Evolutionary conservation across 306 rosid genomes (phyloP).

Genomic region (Vigna trinervia): DNA sequence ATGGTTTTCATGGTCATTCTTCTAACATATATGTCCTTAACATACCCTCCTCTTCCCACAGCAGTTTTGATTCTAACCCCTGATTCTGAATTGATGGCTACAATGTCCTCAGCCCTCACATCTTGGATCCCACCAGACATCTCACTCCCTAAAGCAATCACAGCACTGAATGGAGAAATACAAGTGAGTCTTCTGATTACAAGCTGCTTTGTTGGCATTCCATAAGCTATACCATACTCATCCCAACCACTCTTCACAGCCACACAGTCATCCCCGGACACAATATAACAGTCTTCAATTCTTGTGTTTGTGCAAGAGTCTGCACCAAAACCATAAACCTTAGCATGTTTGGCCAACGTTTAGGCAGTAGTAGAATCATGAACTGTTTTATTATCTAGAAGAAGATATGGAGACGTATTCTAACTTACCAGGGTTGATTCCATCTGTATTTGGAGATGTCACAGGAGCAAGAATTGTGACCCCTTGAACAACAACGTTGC

Average conservation of each 20-base stretch:
- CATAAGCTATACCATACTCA: slow-evolving; percentile 73
- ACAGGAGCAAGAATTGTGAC: slow-evolving; percentile 84
- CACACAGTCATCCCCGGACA: slow-evolving; percentile 84
- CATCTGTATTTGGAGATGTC: slow-evolving; percentile 78
- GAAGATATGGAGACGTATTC: neutral
- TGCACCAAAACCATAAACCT: slow-evolving; percentile 43
- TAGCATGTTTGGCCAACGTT: neutral
- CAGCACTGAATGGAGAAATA: slow-evolving; percentile 71
- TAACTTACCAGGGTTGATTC: slow-evolving; percentile 78
- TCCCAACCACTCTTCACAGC: slow-evolving; percentile 92
- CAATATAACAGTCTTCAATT: slow-evolving; percentile 82
- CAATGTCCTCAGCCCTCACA: slow-evolving; percentile 69
- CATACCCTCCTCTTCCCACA: slow-evolving; percentile 77
- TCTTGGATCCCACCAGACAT: slow-evolving; percentile 80
- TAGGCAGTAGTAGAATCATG: neutral
- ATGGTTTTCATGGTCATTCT: slow-evolving; percentile 67
- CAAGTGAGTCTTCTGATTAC: slow-evolving; percentile 68
- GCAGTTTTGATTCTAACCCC: slow-evolving; percentile 76
- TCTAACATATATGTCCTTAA: slow-evolving; percentile 66
- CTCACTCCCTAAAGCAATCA: slow-evolving; percentile 77
- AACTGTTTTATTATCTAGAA: neutral
- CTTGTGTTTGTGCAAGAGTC: slow-evolving; percentile 83
- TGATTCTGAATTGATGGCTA: slow-evolving; percentile 65
- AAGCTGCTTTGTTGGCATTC: slow-evolving; percentile 70
- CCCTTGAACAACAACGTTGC: slow-evolving; percentile 76